Percentiles rank a stretch among this genome's conserved stretches.
Conservation (phyloP, 371 early-diverging fungal genomes). For the Mucor plumbeus region DNA sequence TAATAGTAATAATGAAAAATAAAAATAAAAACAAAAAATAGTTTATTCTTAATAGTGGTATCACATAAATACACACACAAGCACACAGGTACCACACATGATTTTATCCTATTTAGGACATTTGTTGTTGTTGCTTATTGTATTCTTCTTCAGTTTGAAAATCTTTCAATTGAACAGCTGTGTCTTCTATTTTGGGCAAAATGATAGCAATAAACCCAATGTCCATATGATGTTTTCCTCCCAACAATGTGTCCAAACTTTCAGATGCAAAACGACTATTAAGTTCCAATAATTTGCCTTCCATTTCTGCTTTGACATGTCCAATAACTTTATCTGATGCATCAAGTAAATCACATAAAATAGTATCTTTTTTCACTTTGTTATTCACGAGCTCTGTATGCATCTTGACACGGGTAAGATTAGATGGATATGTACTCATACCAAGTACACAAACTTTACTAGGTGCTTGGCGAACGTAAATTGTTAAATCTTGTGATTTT, state of each 20-base stretch:
- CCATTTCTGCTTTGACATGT: slow-evolving; percentile 40
- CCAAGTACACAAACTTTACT: slow-evolving; percentile 58
- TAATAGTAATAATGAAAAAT: neutral
- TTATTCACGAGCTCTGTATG: slow-evolving; percentile 21
- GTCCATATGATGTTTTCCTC: slow-evolving; percentile 31
- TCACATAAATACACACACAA: slow-evolving; percentile 3
- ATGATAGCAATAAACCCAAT: slow-evolving; percentile 54
- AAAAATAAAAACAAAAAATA: slow-evolving; percentile 3
- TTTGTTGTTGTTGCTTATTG: slow-evolving; percentile 1
- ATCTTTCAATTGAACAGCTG: slow-evolving; percentile 28
- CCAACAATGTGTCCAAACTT: slow-evolving; percentile 22
- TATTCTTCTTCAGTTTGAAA: slow-evolving; percentile 34
- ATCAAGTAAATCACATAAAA: slow-evolving; percentile 29
- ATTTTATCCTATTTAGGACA: slow-evolving; percentile 15
- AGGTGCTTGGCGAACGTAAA: slow-evolving; percentile 55
- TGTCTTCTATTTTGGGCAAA: slow-evolving; percentile 38
- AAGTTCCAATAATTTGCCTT: slow-evolving; percentile 48
- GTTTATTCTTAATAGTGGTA: slow-evolving; percentile 1
- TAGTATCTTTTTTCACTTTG: slow-evolving; percentile 37
- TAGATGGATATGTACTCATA: slow-evolving; percentile 27
- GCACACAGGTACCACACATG: slow-evolving; percentile 6
- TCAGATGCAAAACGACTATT: slow-evolving; percentile 42
- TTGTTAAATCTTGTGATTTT: slow-evolving; percentile 20
- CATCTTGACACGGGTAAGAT: slow-evolving; percentile 10
- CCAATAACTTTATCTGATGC: slow-evolving; percentile 24